These are phyloP conservation scores for Zasmidium citrigriseum DNA, from an alignment of 2,329 filamentous ascomycete species.

Conservation along the genomic window DNA sequence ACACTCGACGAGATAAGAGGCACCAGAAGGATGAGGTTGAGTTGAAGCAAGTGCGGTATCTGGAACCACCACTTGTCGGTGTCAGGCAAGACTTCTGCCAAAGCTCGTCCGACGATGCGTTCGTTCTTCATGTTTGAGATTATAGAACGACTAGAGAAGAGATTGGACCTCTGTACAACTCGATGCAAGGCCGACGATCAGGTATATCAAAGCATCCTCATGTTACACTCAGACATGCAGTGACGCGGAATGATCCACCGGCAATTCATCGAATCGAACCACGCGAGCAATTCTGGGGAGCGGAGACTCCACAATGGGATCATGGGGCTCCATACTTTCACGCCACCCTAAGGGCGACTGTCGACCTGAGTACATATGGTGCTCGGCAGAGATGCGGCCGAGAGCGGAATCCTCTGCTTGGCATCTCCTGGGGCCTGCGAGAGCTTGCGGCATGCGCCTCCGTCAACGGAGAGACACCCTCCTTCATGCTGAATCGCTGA, in stretches of 20 bases:
- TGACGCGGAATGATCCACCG: slow-evolving; percentile 7
- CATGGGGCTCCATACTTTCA: slow-evolving; percentile 9
- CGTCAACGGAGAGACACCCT: not conserved
- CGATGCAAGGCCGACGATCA: not conserved
- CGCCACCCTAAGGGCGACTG: slow-evolving; percentile 10
- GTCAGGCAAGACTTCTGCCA: slow-evolving; percentile 44
- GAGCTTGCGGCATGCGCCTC: no score
- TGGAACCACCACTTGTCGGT: slow-evolving; percentile 46
- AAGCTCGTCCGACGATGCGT: slow-evolving; percentile 32
- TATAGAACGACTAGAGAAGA: no score
- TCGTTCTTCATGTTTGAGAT: slow-evolving; percentile 27
- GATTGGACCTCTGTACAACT: no score
- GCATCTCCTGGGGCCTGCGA: not conserved
- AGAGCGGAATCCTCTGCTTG: not conserved
- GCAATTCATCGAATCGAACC: slow-evolving; percentile 6
- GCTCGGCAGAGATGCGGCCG: not conserved
- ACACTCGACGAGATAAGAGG: slow-evolving; percentile 47
- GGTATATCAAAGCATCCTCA: not conserved
- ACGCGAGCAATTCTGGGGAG: slow-evolving; percentile 7
- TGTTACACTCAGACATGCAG: not conserved
- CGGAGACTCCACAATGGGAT: not conserved
- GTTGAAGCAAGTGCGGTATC: slow-evolving; percentile 43
- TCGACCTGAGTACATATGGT: slow-evolving; percentile 35
- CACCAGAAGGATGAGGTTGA: slow-evolving; percentile 48
- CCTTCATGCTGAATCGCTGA: no score